Evolutionary conservation across 306 rosid genomes (phyloP).

Genomic region (Lablab purpureus): DNA sequence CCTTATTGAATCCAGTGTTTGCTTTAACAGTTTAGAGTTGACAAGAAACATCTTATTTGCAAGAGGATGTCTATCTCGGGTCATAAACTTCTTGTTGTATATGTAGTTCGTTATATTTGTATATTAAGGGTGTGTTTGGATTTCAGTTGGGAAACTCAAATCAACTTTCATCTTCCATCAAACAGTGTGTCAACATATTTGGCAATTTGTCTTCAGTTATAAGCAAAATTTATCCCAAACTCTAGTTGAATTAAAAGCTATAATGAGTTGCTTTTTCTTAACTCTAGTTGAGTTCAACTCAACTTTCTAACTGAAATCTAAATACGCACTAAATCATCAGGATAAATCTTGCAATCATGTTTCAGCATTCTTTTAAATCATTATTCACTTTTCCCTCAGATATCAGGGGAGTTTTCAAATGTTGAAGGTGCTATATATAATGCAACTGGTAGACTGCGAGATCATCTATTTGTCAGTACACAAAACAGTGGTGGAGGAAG

Average conservation of each 20-base stretch:
- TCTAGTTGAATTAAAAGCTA: too few relatives aligned
- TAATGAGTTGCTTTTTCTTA: too few relatives aligned
- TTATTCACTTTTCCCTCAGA: conserved; percentile 54
- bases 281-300: too few relatives aligned
- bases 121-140: background rate
- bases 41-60: conserved; percentile 2
- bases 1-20: conserved; percentile 14
- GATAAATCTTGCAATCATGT: conserved; percentile 19
- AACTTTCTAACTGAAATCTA: too few relatives aligned
- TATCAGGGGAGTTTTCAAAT: conserved; percentile 79
- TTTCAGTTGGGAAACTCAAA: too few relatives aligned
- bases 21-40: conserved; percentile 23
- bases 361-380: conserved; percentile 37
- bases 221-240: too few relatives aligned
- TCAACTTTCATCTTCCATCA: too few relatives aligned
- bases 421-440: conserved; percentile 89
- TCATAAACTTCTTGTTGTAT: background rate
- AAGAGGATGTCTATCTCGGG: background rate
- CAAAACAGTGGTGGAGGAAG: conserved; percentile 56
- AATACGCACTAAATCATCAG: conserved; percentile 4
- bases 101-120: conserved; percentile 10
- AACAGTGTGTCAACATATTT: too few relatives aligned
- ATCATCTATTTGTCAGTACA: conserved; percentile 62
- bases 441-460: conserved; percentile 84
- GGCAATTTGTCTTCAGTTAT: too few relatives aligned